Conservation (phyloP, 805 yeast species). For the Candida pseudofarinosa region DNA sequence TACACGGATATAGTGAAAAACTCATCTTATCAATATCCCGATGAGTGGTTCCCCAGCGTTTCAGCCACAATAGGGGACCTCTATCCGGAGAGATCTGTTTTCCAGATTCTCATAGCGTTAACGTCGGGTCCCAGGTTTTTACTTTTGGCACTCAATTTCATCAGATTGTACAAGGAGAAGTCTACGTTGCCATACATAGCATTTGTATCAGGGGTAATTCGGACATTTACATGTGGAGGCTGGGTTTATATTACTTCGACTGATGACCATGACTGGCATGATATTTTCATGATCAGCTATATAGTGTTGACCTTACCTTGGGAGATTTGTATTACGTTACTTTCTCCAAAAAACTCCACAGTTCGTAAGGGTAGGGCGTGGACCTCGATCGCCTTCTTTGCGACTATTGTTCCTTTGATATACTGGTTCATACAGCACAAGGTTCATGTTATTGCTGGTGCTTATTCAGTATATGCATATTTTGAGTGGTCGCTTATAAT, state of each 20-base stretch:
- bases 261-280: slow-evolving; percentile 96
- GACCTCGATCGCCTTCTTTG: slow-evolving; percentile 63
- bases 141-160: slow-evolving; percentile 48
- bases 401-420: slow-evolving; percentile 72
- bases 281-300: slow-evolving; percentile 89
- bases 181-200: slow-evolving; percentile 38
- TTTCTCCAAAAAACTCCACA: slow-evolving; percentile 42
- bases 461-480: slow-evolving; percentile 91
- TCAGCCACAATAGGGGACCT: slow-evolving; percentile 96
- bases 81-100: slow-evolving; percentile 91
- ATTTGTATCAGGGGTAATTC: slow-evolving; percentile 64
- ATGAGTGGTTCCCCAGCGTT: slow-evolving; percentile 98
- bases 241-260: slow-evolving; percentile 98
- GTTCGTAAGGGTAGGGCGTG: slow-evolving; percentile 49
- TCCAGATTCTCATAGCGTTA: slow-evolving; percentile 86
- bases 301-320: slow-evolving; percentile 89
- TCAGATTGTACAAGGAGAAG: slow-evolving; percentile 39
- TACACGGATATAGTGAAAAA: slow-evolving; percentile 85
- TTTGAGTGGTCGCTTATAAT: slow-evolving; percentile 90
- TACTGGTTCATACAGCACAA: slow-evolving; percentile 92
- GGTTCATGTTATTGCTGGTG: slow-evolving; percentile 84
- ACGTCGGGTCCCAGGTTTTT: slow-evolving; percentile 92
- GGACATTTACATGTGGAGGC: slow-evolving; percentile 96
- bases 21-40: slow-evolving; percentile 86
- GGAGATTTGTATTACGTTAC: slow-evolving; percentile 59